Conservation (phyloP, 1,139 yeast species). For the Candida pseudoviswanathii region DNA sequence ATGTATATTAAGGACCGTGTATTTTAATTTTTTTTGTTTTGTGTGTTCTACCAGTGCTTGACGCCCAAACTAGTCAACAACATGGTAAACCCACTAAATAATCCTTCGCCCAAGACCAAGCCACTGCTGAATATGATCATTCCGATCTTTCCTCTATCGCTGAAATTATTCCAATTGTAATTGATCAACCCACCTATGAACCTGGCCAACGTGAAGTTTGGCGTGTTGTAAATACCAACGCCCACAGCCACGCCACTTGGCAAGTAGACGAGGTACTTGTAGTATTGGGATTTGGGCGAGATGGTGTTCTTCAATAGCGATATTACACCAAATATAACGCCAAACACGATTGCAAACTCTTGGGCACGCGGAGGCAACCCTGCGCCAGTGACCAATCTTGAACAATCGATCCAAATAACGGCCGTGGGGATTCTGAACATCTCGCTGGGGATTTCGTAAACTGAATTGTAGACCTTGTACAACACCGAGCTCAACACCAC, state of each 20-base stretch:
- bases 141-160: conserved; percentile 45
- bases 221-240: conserved; percentile 91
- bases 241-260: conserved; percentile 98
- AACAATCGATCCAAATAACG: conserved; percentile 94
- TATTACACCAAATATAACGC: conserved; percentile 65
- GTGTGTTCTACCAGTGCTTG: neutral
- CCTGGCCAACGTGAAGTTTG: conserved; percentile 90
- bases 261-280: conserved; percentile 54
- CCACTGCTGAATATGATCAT: conserved; percentile 92
- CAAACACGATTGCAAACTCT: conserved; percentile 66
- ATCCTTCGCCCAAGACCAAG: conserved; percentile 89
- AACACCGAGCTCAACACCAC: conserved; percentile 76
- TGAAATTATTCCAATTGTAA: conserved; percentile 52
- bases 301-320: conserved; percentile 64
- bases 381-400: conserved; percentile 86
- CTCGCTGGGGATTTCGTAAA: conserved; percentile 81
- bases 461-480: conserved; percentile 77
- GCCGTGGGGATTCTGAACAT: conserved; percentile 92
- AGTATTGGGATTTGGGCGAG: conserved; percentile 39
- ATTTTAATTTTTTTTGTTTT: too few species aligned
- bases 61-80: conserved; percentile 61
- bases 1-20: too few species aligned
- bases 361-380: conserved; percentile 84
- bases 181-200: conserved; percentile 87
- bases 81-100: conserved; percentile 82